Base-by-base conservation (phyloP, 192 early-diverging fungal genomes). In the Coemansia sp. region DNA sequence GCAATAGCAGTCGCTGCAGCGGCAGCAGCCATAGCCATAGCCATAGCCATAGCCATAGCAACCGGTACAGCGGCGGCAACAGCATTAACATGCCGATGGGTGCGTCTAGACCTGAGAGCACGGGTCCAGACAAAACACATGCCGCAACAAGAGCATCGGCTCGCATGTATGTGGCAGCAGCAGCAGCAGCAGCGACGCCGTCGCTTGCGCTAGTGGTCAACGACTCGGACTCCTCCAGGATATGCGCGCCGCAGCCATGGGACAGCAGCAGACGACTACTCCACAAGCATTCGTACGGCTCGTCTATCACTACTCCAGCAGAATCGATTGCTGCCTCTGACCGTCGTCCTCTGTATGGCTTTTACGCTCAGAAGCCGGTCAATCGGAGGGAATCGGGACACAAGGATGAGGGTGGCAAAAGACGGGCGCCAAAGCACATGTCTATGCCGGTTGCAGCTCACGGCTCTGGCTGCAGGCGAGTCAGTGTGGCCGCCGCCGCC, bases 381-480 rank as follows among this genome's bases (percentile, higher is more conserved):
- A 17, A 17, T 5, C 37, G n/a, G 0, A 39, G n/a, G 2, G 17
- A 39, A 33, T 39, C 39, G 5, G 6, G 37, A 36, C 14, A 37
- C 35, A 54, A 6, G 6, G n/a, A 54, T 5, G 32, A 22, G 5
- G 56, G 8, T n/a, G 18, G 20, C 56, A 58, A 33, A 33, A 4
- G n/a, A 2, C 60, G 60, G 5, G 38, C 38, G 66, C 72, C 56
- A 64, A 74, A 53, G 20, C 72, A 74, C 56, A 74, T 68, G 72
- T 74, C 72, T 6, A 74, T 74, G 72, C 72, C 72, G 14, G 48
- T 68, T 22, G 56, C 65, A 55, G 18, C 59, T 33, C 12, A 56
- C 55, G 22, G 58, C 34, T 12, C 43, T 34, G 15, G 43, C 4
- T 15, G 20, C 43, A 18, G 57, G 33, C 57, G 57, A 15, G 34